These are phyloP conservation scores for Triangularia verruculosa DNA, from an alignment of 2,329 filamentous ascomycete species.

Conservation along the genomic window DNA sequence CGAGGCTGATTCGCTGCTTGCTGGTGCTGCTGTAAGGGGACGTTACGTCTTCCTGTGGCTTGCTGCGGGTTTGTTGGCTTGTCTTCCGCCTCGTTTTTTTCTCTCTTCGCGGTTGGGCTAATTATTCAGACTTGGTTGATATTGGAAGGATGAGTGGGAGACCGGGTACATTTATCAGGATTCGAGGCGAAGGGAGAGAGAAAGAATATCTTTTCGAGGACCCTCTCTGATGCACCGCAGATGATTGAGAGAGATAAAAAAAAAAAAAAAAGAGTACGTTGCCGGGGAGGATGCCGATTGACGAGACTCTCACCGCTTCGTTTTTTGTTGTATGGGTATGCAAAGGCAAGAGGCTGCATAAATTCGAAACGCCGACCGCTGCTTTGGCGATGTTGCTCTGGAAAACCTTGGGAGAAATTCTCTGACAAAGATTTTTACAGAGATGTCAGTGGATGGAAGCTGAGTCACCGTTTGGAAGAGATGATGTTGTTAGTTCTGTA, in stretches of 20 bases:
- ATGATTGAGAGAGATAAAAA: not conserved
- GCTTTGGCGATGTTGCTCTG: not conserved
- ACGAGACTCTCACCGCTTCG: not conserved
- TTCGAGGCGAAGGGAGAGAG: not conserved
- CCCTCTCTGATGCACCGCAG: not conserved
- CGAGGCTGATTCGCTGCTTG: not conserved
- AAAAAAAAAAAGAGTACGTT: not conserved
- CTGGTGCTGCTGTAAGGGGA: too few species aligned
- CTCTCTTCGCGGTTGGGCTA: too few species aligned
- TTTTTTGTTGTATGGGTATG: not conserved
- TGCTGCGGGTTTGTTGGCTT: not conserved
- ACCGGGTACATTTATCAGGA: not conserved
- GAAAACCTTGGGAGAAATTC: not conserved
- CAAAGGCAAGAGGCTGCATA: not conserved
- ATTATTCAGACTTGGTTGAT: too few species aligned
- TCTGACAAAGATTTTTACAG: too few species aligned
- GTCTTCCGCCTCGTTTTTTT: not conserved
- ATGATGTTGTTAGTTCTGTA: not conserved
- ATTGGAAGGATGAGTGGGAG: not conserved
- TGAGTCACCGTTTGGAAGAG: not conserved
- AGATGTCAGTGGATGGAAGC: too few species aligned
- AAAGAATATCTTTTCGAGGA: not conserved
- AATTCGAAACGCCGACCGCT: not conserved
- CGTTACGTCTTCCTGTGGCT: not conserved
- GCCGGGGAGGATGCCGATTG: not conserved